These are phyloP conservation scores for Dendrocalamus sinicus DNA, from an alignment of 176 grass and related monocot genomes.

Conservation along the genomic window DNA sequence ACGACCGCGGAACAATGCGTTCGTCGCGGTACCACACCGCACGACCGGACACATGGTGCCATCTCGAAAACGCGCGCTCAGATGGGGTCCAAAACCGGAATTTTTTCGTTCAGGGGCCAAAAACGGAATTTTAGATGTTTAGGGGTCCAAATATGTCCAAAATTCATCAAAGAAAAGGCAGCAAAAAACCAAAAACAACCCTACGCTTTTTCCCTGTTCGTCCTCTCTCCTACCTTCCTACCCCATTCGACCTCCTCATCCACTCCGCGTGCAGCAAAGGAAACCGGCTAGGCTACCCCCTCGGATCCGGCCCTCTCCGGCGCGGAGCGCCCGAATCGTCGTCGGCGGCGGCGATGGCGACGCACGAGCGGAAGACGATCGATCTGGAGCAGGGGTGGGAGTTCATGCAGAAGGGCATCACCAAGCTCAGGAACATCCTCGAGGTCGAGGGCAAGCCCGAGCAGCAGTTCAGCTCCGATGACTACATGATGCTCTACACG, in stretches of 20 bases:
- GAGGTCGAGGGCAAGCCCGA: conserved; percentile 55
- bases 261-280: neutral
- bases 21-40: too few species aligned
- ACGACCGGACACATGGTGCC: too few species aligned
- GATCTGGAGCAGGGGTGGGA: conserved; percentile 87
- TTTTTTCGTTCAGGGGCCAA: too few species aligned
- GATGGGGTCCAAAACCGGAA: too few species aligned
- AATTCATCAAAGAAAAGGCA: too few species aligned
- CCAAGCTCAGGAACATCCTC: conserved; percentile 68
- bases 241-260: neutral
- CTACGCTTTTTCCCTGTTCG: neutral
- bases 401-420: conserved; percentile 78
- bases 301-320: neutral
- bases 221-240: neutral
- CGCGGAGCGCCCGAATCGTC: neutral
- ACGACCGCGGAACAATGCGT: too few species aligned
- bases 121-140: too few species aligned
- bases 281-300: neutral
- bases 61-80: too few species aligned
- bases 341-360: conserved; percentile 49
- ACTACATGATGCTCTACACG: conserved; percentile 92
- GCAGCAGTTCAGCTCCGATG: conserved; percentile 62
- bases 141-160: too few species aligned
- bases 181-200: neutral
- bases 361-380: conserved; percentile 76